Evolutionary conservation across 306 rosid species (phyloP).

Genomic region (Trifolium pratense): DNA sequence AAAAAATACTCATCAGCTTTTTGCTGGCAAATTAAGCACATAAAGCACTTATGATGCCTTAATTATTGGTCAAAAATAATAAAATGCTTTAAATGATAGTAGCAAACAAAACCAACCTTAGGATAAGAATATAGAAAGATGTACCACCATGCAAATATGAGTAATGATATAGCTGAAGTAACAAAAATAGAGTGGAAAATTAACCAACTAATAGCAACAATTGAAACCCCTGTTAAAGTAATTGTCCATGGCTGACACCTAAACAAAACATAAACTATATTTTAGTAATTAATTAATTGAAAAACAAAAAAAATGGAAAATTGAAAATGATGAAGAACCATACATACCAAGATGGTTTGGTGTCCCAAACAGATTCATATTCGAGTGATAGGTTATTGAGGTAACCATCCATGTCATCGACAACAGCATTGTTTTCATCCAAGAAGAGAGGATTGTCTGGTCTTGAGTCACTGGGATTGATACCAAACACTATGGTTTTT

Average conservation of each 20-base stretch:
- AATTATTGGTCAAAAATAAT: background rate
- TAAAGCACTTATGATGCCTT: background rate
- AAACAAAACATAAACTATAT: background rate
- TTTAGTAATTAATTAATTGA: background rate
- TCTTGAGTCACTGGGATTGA: conserved; percentile 46
- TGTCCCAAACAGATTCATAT: conserved; percentile 97
- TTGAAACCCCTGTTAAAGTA: conserved; percentile 36
- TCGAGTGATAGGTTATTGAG: conserved; percentile 81
- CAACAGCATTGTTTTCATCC: conserved; percentile 68
- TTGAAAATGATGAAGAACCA: background rate
- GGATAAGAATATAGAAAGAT: conserved; percentile 89
- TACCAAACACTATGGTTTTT: conserved; percentile 41
- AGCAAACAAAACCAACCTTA: conserved; percentile 47
- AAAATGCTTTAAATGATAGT: background rate
- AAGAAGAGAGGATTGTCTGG: conserved; percentile 56
- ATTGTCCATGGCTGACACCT: conserved; percentile 59
- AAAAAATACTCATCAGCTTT: background rate
- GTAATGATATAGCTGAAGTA: conserved; percentile 43
- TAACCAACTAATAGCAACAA: conserved; percentile 64
- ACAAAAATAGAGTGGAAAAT: conserved; percentile 53
- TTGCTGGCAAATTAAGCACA: background rate
- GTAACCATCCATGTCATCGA: conserved; percentile 87
- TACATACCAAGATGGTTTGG: conserved; percentile 84
- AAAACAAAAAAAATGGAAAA: background rate
- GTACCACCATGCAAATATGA: conserved; percentile 83